Evolutionary conservation across 2,329 filamentous ascomycete species (phyloP).

Genomic region (Dactylellina leptospora): DNA sequence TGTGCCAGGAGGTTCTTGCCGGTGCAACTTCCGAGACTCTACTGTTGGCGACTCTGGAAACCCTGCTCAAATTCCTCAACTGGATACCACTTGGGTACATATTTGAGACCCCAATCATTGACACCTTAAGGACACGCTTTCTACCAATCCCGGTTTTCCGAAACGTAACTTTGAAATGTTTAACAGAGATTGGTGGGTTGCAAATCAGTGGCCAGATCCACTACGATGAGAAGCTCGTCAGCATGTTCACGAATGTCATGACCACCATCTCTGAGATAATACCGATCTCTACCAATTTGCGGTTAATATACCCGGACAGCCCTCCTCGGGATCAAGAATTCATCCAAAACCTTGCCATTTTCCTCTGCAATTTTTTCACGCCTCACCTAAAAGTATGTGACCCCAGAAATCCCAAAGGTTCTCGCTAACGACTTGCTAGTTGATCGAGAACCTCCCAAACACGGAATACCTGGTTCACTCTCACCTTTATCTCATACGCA

Average conservation of each 20-base stretch:
- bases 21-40: conserved; percentile 87
- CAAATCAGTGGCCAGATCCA: conserved; percentile 78
- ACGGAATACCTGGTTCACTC: conserved; percentile 93
- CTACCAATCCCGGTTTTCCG: conserved; percentile 93
- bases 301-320: conserved; percentile 87
- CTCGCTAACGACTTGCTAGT: conserved; percentile 62
- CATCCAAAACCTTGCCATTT: conserved; percentile 93
- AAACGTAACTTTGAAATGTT: conserved; percentile 93
- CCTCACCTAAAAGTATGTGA: conserved; percentile 80
- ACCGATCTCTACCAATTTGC: conserved; percentile 86
- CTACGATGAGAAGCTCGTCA: conserved; percentile 94
- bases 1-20: conserved; percentile 93
- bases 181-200: conserved; percentile 95
- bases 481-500: conserved; percentile 97
- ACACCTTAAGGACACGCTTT: conserved; percentile 90
- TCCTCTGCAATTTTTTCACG: conserved; percentile 95
- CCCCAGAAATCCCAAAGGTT: conserved; percentile 54
- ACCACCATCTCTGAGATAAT: conserved; percentile 94
- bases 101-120: conserved; percentile 96
- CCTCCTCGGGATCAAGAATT: conserved; percentile 96
- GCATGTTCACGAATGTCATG: conserved; percentile 98
- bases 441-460: conserved; percentile 96
- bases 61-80: conserved; percentile 93
- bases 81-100: conserved; percentile 99
- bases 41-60: conserved; percentile 96